A percentile compares a stretch with the other conserved stretches of the same genome.
Conservation (phyloP, 495 filamentous ascomycete species). For the Viridothelium virens region DNA sequence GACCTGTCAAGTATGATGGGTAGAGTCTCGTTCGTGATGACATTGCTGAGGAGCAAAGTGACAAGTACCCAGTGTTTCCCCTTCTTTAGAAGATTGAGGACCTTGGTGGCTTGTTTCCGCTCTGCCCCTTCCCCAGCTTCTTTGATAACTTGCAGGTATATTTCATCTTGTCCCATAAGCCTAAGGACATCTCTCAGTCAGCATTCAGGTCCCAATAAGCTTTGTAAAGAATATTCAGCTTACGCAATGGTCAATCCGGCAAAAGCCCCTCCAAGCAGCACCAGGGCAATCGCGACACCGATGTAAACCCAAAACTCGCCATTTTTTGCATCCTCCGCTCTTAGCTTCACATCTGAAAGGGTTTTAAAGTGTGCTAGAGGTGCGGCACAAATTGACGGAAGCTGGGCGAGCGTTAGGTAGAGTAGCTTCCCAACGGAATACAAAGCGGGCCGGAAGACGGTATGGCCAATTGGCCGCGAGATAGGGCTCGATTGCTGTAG, state of each 20-base stretch:
- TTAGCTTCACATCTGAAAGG: background rate
- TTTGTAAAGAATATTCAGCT: conserved; percentile 10
- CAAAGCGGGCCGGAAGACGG: background rate
- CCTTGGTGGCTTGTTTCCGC: conserved; percentile 70
- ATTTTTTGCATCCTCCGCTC: conserved; percentile 33
- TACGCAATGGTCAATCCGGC: conserved; percentile 89
- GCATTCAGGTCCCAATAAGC: conserved; percentile 8
- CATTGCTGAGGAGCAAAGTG: conserved; percentile 86
- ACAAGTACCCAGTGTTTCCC: conserved; percentile 99
- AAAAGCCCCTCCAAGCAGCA: conserved; percentile 86
- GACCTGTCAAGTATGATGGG: conserved; percentile 92
- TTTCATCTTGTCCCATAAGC: conserved; percentile 83
- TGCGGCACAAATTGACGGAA: background rate
- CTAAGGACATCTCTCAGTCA: conserved; percentile 27
- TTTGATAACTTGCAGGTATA: conserved; percentile 90
- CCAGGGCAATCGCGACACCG: conserved; percentile 60
- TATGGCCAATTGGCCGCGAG: conserved; percentile 2
- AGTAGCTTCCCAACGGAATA: background rate
- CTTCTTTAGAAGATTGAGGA: conserved; percentile 69
- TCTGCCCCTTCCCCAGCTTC: conserved; percentile 75
- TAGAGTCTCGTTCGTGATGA: conserved; percentile 96
- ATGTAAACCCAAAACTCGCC: conserved; percentile 65
- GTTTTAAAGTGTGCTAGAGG: background rate
- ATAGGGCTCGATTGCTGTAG: background rate
- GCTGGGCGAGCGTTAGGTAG: background rate